Evolutionary conservation across 2,329 filamentous ascomycete genomes (phyloP).

Genomic region (Ophiostoma himal-ulmi): DNA sequence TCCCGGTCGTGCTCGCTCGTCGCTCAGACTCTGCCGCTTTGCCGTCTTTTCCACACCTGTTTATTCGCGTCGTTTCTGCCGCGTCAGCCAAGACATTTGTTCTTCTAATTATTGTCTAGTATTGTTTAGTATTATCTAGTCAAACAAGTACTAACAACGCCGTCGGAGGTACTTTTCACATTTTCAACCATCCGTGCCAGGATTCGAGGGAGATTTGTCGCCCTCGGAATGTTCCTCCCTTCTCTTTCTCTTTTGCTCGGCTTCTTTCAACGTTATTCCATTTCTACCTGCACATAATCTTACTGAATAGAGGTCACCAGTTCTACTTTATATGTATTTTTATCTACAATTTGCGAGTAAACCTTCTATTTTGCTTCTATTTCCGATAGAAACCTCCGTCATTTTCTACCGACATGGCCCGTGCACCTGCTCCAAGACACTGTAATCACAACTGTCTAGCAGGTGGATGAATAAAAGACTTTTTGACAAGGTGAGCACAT

Average conservation of each 20-base stretch:
- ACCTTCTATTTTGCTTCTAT: not conserved
- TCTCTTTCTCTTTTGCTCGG: not conserved
- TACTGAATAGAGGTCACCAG: too few species aligned
- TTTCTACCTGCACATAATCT: not conserved
- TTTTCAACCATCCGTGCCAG: slow-evolving; percentile 4
- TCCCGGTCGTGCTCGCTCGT: too few species aligned
- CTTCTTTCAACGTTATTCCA: not conserved
- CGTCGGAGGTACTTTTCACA: slow-evolving; percentile 1
- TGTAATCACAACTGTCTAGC: not conserved
- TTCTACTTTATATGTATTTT: not conserved
- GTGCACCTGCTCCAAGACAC: not conserved
- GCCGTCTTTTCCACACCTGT: not conserved
- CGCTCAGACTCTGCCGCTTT: not conserved
- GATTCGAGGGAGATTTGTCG: not conserved
- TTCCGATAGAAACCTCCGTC: not conserved
- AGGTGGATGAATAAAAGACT: not conserved
- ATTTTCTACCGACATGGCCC: not conserved
- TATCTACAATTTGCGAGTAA: too few species aligned
- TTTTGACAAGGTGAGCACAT: slow-evolving; percentile 6
- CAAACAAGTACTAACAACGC: slow-evolving; percentile 6
- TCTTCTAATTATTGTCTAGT: not conserved
- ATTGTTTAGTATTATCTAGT: not conserved
- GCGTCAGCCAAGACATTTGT: not conserved
- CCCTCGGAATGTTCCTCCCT: not conserved
- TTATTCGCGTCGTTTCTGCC: not conserved